Evolutionary conservation across 192 early-diverging fungal species (phyloP).

Genomic region (Coemansia sp.): DNA sequence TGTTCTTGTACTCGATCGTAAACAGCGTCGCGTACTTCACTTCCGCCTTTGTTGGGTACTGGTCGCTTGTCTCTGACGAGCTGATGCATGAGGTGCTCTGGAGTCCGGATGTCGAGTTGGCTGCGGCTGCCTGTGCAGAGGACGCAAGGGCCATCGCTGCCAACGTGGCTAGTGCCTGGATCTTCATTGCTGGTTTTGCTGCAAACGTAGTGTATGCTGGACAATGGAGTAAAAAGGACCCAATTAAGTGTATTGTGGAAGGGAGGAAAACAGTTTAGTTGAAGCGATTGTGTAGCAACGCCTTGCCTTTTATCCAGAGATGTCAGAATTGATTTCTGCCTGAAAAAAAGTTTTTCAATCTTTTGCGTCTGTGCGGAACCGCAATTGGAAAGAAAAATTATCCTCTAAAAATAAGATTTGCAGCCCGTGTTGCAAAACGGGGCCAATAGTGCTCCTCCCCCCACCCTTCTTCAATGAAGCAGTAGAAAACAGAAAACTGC

Average conservation of each 20-base stretch:
- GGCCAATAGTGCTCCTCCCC: no score
- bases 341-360: no score
- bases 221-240: neutral
- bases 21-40: slow-evolving; percentile 53
- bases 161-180: neutral
- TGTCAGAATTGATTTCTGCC: no score
- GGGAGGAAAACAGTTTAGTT: neutral
- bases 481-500: no score
- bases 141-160: neutral
- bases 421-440: no score
- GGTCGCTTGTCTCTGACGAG: slow-evolving; percentile 15
- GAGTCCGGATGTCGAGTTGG: slow-evolving; percentile 14
- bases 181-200: neutral
- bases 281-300: neutral
- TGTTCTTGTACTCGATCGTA: slow-evolving; percentile 51
- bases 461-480: no score
- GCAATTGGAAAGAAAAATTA: no score
- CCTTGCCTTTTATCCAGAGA: no score
- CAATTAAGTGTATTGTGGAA: no score
- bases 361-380: no score
- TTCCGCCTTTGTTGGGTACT: slow-evolving; percentile 31
- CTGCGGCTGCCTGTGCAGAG: neutral
- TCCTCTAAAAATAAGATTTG: no score
- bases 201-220: no score
- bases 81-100: slow-evolving; percentile 46